phyloP scores from a whole-genome alignment of 2,329 filamentous ascomycete genomes.

The Colletotrichum orbiculare region DNA sequence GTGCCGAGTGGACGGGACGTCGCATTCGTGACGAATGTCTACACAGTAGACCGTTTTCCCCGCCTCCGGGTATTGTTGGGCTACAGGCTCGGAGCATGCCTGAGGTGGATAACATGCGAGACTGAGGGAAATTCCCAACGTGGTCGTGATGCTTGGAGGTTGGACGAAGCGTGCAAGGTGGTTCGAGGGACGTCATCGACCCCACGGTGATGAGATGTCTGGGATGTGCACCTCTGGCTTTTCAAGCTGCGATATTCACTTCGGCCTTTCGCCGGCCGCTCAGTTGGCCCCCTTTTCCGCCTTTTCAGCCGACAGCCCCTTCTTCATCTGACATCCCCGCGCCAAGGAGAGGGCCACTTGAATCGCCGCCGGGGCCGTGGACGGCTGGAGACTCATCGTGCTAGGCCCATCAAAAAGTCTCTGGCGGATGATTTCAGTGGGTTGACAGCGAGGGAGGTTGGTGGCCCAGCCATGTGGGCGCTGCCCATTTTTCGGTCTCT shows the following conservation, averaged over 20 bases:
- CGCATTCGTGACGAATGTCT: constrained; percentile 25
- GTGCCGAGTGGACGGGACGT: constrained; percentile 13
- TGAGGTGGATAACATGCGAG: not conserved
- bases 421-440: constrained; percentile 4
- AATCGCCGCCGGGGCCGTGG: constrained; percentile 10
- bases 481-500: constrained; percentile 1
- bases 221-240: constrained; percentile 14
- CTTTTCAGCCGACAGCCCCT: constrained; percentile 22
- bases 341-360: constrained; percentile 23
- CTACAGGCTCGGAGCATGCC: constrained; percentile 10
- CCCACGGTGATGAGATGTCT: constrained; percentile 31
- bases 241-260: constrained; percentile 12
- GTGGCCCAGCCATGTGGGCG: not conserved
- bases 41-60: not conserved
- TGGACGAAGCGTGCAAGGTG: constrained; percentile 8
- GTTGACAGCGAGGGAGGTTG: constrained; percentile 20
- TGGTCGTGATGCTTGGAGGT: constrained; percentile 1
- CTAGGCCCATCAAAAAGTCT: constrained; percentile 12
- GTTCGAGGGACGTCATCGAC: constrained; percentile 30
- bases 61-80: not conserved
- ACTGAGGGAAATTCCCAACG: constrained; percentile 21
- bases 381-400: constrained; percentile 12
- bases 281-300: constrained; percentile 5
- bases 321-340: constrained; percentile 34
- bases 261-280: constrained; percentile 33